phyloP scores from a whole-genome alignment of 176 grass and related monocot species.

The Alopecurus myosuroides region DNA sequence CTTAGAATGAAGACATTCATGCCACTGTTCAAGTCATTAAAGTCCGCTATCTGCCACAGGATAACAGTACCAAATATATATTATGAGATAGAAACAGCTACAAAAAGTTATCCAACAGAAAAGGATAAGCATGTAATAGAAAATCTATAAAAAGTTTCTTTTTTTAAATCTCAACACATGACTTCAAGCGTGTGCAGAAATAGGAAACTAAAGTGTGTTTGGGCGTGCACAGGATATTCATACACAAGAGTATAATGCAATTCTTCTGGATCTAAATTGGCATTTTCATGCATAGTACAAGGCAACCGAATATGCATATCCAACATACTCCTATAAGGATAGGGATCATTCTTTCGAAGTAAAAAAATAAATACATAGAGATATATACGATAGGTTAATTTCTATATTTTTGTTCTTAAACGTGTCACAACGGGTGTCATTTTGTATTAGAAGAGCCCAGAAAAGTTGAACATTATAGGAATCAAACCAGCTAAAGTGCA shows the following conservation, averaged over 20 bases:
- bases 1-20: slow-evolving; percentile 81
- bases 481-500: not conserved
- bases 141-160: not conserved
- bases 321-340: not conserved
- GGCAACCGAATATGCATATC: not conserved
- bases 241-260: not conserved
- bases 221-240: not conserved
- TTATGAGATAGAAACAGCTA: not conserved
- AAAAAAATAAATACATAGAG: not conserved
- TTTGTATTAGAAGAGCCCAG: not conserved
- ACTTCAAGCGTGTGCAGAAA: not conserved
- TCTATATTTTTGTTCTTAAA: not conserved
- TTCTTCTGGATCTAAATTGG: not conserved
- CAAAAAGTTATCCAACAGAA: not conserved
- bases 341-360: not conserved
- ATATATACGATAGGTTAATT: not conserved
- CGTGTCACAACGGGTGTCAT: not conserved
- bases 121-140: not conserved
- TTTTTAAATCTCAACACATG: not conserved
- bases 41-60: slow-evolving; percentile 69
- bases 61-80: not conserved
- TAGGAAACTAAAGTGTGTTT: not conserved
- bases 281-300: not conserved
- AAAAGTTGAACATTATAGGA: not conserved
- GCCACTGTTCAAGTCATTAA: slow-evolving; percentile 73